A percentile compares a stretch with the other conserved stretches of the same genome.
Evolutionary conservation across 2,329 filamentous ascomycete species (phyloP).

Genomic region (Leptographium lundbergii): DNA sequence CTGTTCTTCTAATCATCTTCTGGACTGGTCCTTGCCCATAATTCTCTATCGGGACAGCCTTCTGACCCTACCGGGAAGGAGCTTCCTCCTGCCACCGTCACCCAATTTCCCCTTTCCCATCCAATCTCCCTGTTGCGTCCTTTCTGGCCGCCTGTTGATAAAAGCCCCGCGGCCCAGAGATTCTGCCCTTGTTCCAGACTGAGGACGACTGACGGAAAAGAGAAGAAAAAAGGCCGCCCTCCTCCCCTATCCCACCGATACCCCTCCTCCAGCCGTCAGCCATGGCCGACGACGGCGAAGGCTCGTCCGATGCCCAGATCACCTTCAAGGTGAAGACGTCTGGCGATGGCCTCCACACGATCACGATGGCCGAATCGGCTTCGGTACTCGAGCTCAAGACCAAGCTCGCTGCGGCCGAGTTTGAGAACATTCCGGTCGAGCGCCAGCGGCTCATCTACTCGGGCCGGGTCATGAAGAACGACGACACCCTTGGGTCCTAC

Average conservation of each 20-base stretch:
- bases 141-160: not conserved
- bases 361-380: constrained; percentile 67
- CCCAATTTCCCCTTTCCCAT: not conserved
- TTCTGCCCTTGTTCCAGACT: not conserved
- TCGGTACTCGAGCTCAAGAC: constrained; percentile 79
- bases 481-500: constrained; percentile 70
- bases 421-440: constrained; percentile 75
- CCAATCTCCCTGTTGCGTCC: not conserved
- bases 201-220: not conserved
- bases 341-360: constrained; percentile 60
- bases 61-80: not conserved
- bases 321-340: constrained; percentile 98
- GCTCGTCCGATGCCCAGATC: constrained; percentile 58
- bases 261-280: not conserved
- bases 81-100: not conserved
- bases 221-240: not conserved
- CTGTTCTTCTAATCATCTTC: not conserved
- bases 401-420: constrained; percentile 69
- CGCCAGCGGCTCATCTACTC: constrained; percentile 96
- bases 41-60: not conserved
- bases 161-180: not conserved
- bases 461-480: constrained; percentile 90
- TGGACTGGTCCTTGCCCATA: not conserved
- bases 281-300: constrained; percentile 55
- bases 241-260: not conserved